These are phyloP conservation scores for Ceratocystis cubensis DNA, from an alignment of 2,329 filamentous ascomycete genomes.

Conservation along the genomic window DNA sequence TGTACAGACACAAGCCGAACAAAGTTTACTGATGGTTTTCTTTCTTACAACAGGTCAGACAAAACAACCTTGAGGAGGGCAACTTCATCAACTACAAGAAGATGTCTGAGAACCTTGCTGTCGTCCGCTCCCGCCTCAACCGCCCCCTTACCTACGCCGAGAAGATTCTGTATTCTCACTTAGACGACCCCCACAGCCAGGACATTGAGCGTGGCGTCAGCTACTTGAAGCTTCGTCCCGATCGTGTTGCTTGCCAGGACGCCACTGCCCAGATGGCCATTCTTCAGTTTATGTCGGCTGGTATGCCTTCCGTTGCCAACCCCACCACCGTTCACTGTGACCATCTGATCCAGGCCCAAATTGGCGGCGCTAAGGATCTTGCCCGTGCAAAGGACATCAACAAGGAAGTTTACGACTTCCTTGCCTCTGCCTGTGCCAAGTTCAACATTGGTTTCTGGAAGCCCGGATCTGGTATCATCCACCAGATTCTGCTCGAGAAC, in stretches of 20 bases:
- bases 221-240: slow-evolving; percentile 91
- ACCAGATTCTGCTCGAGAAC: slow-evolving; percentile 97
- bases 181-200: slow-evolving; percentile 92
- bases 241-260: slow-evolving; percentile 98
- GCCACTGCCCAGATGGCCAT: slow-evolving; percentile 99
- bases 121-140: slow-evolving; percentile 83
- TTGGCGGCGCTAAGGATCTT: slow-evolving; percentile 88
- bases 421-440: slow-evolving; percentile 86
- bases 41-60: slow-evolving; percentile 49
- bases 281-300: slow-evolving; percentile 98
- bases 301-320: slow-evolving; percentile 89
- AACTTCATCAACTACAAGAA: slow-evolving; percentile 99
- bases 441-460: slow-evolving; percentile 99
- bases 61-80: slow-evolving; percentile 91
- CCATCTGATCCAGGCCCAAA: slow-evolving; percentile 95
- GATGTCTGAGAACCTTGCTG: slow-evolving; percentile 92
- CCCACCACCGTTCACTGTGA: slow-evolving; percentile 96
- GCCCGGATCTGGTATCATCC: slow-evolving; percentile 96
- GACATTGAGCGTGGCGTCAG: slow-evolving; percentile 92
- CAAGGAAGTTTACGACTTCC: slow-evolving; percentile 98
- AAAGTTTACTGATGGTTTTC: neutral
- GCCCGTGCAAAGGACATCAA: slow-evolving; percentile 83
- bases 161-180: slow-evolving; percentile 98
- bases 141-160: slow-evolving; percentile 88
- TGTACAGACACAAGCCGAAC: neutral